Evolutionary conservation across 2,329 filamentous ascomycete species (phyloP), one percentile per base, ranked within the genome.

Genomic region (Aureobasidium sp.): DNA sequence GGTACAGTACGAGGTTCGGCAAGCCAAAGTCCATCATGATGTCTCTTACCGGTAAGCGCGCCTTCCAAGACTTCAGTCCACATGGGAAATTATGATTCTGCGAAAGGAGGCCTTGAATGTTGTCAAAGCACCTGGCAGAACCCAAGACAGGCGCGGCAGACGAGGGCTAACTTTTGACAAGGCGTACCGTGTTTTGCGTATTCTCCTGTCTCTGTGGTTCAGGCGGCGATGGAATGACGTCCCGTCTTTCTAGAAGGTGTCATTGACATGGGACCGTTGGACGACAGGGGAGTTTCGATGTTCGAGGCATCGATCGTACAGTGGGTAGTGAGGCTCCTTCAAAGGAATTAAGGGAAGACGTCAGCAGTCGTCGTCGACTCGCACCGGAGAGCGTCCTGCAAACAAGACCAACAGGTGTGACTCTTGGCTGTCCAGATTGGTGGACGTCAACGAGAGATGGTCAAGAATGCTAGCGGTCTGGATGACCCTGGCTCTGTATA

Each of bases 221-320:
- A 46, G 53, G 53, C 53, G 19, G 40, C 40, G 17, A 27, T 46
- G 8, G 38, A 37, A 57, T 37, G 53, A 57, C 53, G 53, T 46
- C 21, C 29, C 31, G 35, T 9, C 9, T 17, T 57, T 57, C 53
- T 37, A 57, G 53, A 57, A 57, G 29, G 37, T 46, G 40, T 57
- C 23, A 10, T 21, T 27, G 31, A 33, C 19, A 11, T 25, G 19
- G n/a, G 29, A 21, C 29, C 27, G 40, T 27, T n/a, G 25, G 10
- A 45, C 19, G 40, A 57, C 53, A 53, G 27, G 40, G 9, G 21
- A 27, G 29, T 37, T 10, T 31, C 38, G 11, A 21, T 21, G 51
- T 6, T 35, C 40, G 21, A 37, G n/a, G 38, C 27, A 31, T 55
- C n/a, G 5, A 43, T 54, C 23, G 49, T 25, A 15, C 8, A 46